These are phyloP conservation scores for Castanea mollissima DNA, from an alignment of 306 rosid species.

Conservation along the genomic window DNA sequence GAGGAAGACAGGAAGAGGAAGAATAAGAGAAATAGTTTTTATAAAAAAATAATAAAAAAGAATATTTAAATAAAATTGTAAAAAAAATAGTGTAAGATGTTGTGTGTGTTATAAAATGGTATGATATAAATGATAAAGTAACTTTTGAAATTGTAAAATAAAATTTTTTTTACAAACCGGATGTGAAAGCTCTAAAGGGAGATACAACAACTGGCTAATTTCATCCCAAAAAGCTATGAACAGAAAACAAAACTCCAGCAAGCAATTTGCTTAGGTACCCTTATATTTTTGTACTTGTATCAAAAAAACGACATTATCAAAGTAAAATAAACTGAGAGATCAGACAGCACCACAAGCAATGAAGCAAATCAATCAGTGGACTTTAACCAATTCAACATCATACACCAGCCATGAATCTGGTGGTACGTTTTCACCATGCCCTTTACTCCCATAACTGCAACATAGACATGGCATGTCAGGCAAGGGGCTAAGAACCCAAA, in stretches of 20 bases:
- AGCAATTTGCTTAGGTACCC: not conserved
- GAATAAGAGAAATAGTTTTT: no score
- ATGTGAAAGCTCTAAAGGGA: not conserved
- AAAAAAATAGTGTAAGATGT: no score
- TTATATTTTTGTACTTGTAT: no score
- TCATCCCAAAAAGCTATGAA: not conserved
- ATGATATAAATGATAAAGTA: no score
- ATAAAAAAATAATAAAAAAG: no score
- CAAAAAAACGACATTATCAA: no score
- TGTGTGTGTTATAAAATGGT: no score
- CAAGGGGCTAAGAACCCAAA: slow-evolving; percentile 7
- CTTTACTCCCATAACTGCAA: slow-evolving; percentile 56
- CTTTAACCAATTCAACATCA: slow-evolving; percentile 70
- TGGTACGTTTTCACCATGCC: slow-evolving; percentile 43
- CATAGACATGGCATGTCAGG: slow-evolving; percentile 12
- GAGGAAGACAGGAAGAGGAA: no score
- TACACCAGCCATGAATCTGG: slow-evolving; percentile 77
- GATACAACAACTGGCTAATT: not conserved
- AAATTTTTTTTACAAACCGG: no score
- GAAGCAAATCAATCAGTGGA: slow-evolving; percentile 36
- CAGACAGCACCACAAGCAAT: not conserved
- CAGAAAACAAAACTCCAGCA: not conserved
- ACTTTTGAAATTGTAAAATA: no score
- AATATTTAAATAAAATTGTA: no score
- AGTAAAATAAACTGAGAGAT: no score